phyloP scores from a whole-genome alignment of 305 asterid species.

The Solanum hybrid region DNA sequence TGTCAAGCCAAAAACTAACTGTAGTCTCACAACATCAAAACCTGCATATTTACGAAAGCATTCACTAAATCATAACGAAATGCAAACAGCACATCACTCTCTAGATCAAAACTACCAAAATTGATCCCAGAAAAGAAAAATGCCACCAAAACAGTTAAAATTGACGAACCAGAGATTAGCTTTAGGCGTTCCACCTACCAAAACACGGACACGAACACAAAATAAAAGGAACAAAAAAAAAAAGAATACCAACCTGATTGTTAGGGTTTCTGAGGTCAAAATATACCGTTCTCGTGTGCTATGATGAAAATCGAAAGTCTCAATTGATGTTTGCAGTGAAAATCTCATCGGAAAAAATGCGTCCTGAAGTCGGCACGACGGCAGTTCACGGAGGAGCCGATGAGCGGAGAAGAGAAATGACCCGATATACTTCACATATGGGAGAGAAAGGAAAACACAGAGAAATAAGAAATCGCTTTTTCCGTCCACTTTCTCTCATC shows the following conservation, averaged over 20 bases:
- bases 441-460: not conserved
- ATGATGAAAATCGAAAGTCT: not conserved
- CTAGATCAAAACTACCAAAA: not conserved
- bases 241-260: not conserved
- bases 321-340: not conserved
- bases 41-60: not conserved
- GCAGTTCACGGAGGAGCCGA: not conserved
- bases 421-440: not conserved
- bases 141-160: not conserved
- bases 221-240: not conserved
- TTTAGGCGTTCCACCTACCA: not conserved
- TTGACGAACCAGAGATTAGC: not conserved
- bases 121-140: not conserved
- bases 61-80: not conserved
- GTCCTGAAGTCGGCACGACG: not conserved
- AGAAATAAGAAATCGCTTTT: constrained; percentile 1
- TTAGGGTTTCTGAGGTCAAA: constrained; percentile 6
- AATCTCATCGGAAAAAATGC: constrained; percentile 1
- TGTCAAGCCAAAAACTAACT: not conserved
- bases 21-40: not conserved
- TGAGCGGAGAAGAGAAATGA: not conserved
- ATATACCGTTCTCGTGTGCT: not conserved
- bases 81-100: not conserved
- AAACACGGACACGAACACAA: not conserved
- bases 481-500: constrained; percentile 11